Evolutionary conservation across 345 rosid genomes (phyloP), one percentile per base, ranked within the genome.

Genomic region (Corchorus olitorius): DNA sequence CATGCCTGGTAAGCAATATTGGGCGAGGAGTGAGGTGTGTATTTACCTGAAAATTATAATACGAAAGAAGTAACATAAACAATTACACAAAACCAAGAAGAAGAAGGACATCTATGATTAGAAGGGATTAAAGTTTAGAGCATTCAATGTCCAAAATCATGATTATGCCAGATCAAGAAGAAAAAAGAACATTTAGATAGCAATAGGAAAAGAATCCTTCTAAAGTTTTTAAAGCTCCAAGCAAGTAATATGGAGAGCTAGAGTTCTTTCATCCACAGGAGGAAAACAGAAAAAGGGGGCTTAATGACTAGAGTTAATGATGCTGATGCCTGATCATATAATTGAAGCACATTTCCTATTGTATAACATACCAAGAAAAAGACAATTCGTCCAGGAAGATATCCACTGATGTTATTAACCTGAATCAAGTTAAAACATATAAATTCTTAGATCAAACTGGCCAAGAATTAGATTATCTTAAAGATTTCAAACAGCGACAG

Each of bases 11-110:
- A 64, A 97, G 94, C 76, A 97, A 83, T 84, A 97, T 97, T 45
- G 99, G 99, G 54, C 97, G 98, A 20, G 99, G 99, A 11, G 99
- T 97, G 45, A 97, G 94, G 87, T 94, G 99, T 2, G 94, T 92
- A 83, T 97, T 97, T 80, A 97, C 99, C 99, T 97, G 84, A 70
- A 82, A 78, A 41, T 76, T 45, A 78, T 65, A 35, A 61, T 59
- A 48, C 10, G 53, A 60, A n/a, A 70, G 10, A 65, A 45, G 53
- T 17, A 49, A 37, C 12, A 35, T 59, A 43, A 54, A 73, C n/a
- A 65, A 59, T 75, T 50, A 27, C 27, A 27, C 27, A 27, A 74
- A 70, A 41, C 22, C 70, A 65, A 27, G 49, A 63, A 19, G 49
- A 67, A 16, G 46, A 43, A 61, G 56, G 49, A 48, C 55, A 48